phyloP scores from a whole-genome alignment of 2,329 filamentous ascomycete species.

The Nothophoma quercina region DNA sequence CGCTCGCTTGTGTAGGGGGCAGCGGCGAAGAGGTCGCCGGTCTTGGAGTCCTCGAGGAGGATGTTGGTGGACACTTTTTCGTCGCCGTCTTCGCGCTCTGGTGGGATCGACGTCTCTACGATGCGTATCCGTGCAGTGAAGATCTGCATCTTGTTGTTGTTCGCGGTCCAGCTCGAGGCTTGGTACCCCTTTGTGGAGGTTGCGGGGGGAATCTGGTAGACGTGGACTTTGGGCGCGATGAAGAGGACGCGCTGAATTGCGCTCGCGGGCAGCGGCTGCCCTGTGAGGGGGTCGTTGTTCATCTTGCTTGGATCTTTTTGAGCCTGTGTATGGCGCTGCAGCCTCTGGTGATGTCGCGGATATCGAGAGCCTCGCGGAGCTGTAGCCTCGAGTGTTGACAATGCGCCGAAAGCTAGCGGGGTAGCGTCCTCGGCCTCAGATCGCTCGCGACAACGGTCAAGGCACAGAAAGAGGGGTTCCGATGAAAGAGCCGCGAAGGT shows the following conservation, averaged over 20 bases:
- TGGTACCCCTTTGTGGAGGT: constrained; percentile 80
- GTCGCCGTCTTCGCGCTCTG: constrained; percentile 46
- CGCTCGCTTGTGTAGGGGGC: constrained; percentile 73
- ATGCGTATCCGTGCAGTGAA: constrained; percentile 85
- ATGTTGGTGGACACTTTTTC: constrained; percentile 75
- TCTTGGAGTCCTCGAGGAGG: constrained; percentile 77
- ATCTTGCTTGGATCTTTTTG: constrained; percentile 49
- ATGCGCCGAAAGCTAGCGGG: constrained; percentile 22
- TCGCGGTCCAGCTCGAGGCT: constrained; percentile 77
- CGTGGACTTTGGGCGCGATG: constrained; percentile 75
- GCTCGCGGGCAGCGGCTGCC: constrained; percentile 70
- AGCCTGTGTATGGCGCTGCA: neutral
- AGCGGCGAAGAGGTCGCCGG: constrained; percentile 81
- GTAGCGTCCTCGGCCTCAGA: constrained; percentile 21
- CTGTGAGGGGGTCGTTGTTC: constrained; percentile 76
- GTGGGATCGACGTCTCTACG: constrained; percentile 73
- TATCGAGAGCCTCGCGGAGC: constrained; percentile 1
- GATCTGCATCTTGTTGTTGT: constrained; percentile 73
- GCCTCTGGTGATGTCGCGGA: neutral
- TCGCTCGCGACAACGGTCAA: constrained; percentile 12
- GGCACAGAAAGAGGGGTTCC: constrained; percentile 22
- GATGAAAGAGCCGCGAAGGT: constrained; percentile 24
- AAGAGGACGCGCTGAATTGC: constrained; percentile 88
- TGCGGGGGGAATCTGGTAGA: constrained; percentile 87
- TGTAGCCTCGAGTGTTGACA: constrained; percentile 8